These are phyloP conservation scores for Funneliformis mosseae DNA, from an alignment of 192 early-diverging fungal genomes.

Conservation along the genomic window DNA sequence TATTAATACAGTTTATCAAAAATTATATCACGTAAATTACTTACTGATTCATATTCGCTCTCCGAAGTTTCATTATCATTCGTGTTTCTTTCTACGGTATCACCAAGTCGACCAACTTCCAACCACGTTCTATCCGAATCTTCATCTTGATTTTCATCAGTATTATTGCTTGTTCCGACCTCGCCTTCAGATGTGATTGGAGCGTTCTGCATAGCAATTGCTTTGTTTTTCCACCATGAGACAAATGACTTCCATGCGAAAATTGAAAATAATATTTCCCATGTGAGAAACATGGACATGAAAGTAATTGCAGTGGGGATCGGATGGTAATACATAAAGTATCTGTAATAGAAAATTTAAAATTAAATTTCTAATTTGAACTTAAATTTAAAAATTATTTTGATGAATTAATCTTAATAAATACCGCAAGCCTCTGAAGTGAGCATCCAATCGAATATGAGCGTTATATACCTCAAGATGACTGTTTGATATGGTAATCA, in stretches of 20 bases:
- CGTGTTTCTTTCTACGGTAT: background rate
- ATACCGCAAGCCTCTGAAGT: slow-evolving; percentile 59
- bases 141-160: background rate
- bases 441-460: slow-evolving; percentile 54
- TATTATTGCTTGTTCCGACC: background rate
- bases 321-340: slow-evolving; percentile 57
- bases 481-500: slow-evolving; percentile 46
- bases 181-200: background rate
- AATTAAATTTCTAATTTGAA: background rate
- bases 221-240: slow-evolving; percentile 35
- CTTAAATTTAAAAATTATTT: background rate
- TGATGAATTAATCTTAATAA: background rate
- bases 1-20: background rate
- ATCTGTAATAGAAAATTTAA: slow-evolving; percentile 36
- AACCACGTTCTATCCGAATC: slow-evolving; percentile 13
- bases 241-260: slow-evolving; percentile 52
- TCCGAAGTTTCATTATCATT: slow-evolving; percentile 1
- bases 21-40: background rate
- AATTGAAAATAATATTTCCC: slow-evolving; percentile 53
- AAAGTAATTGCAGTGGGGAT: slow-evolving; percentile 50
- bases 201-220: background rate
- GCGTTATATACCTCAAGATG: slow-evolving; percentile 53
- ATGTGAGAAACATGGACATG: slow-evolving; percentile 46
- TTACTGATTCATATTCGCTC: slow-evolving; percentile 21
- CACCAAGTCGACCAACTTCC: background rate